These are phyloP conservation scores for Cladorrhinum sp. DNA, from an alignment of 2,329 filamentous ascomycete species.

Conservation along the genomic window DNA sequence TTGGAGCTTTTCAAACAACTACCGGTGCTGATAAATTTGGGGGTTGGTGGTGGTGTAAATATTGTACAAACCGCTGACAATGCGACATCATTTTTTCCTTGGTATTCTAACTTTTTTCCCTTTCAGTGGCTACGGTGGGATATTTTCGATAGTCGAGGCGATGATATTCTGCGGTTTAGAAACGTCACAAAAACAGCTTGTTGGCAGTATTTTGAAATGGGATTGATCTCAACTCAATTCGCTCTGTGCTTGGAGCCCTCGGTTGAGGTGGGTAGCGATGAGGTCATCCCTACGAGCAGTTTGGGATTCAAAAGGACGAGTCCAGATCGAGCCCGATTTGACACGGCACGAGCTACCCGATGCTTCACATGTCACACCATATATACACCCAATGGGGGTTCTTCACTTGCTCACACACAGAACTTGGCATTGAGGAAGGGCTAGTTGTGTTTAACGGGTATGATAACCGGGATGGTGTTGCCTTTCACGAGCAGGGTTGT, in stretches of 20 bases:
- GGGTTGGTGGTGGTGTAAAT: slow-evolving; percentile 30
- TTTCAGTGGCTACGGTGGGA: not conserved
- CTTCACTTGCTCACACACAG: not conserved
- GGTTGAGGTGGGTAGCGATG: not conserved
- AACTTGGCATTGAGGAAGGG: too few species aligned
- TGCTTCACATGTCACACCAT: not conserved
- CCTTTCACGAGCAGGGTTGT: not conserved
- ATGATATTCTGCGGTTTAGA: not conserved
- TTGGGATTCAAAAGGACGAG: not conserved
- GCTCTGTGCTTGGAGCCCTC: not conserved
- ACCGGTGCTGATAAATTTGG: slow-evolving; percentile 18
- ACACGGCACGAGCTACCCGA: not conserved
- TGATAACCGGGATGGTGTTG: not conserved
- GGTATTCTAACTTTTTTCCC: not conserved
- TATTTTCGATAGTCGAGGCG: not conserved
- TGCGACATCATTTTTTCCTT: slow-evolving; percentile 27
- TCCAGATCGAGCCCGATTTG: not conserved
- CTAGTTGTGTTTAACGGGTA: too few species aligned
- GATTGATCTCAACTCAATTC: not conserved
- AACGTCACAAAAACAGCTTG: not conserved
- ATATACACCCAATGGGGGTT: not conserved
- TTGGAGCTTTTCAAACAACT: slow-evolving; percentile 8
- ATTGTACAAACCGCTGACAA: slow-evolving; percentile 34
- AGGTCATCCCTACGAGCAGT: not conserved
- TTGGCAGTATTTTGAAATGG: too few species aligned